Evolutionary conservation across 805 yeast species (phyloP).

Genomic region (Metschnikowia similis): DNA sequence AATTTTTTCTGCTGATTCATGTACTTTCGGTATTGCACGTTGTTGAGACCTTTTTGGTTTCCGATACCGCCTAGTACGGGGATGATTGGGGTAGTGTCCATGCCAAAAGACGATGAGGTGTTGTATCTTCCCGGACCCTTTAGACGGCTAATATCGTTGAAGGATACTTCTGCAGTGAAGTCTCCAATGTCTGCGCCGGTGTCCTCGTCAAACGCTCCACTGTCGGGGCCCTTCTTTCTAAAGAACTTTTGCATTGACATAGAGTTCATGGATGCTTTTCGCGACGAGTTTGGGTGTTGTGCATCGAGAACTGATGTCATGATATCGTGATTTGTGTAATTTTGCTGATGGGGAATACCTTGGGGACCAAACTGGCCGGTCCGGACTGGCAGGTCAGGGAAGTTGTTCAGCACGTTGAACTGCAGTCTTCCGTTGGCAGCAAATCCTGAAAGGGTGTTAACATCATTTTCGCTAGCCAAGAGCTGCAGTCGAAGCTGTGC

Average conservation of each 20-base stretch:
- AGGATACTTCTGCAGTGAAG: constrained; percentile 43
- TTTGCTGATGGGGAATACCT: not conserved
- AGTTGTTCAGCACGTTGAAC: constrained; percentile 1
- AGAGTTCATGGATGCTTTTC: constrained; percentile 38
- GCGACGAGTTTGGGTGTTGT: constrained; percentile 11
- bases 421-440: constrained; percentile 15
- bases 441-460: constrained; percentile 18
- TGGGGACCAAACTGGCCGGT: constrained; percentile 2
- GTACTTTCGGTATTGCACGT: constrained; percentile 64
- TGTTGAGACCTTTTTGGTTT: constrained; percentile 34
- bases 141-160: constrained; percentile 60
- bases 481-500: constrained; percentile 33
- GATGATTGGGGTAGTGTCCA: constrained; percentile 69
- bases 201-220: constrained; percentile 34
- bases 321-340: constrained; percentile 23
- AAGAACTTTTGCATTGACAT: constrained; percentile 39
- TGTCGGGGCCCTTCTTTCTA: constrained; percentile 30
- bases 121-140: constrained; percentile 63
- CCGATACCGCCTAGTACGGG: constrained; percentile 53
- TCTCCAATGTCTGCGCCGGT: constrained; percentile 33
- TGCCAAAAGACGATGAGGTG: constrained; percentile 23
- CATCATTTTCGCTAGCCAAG: constrained; percentile 28
- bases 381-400: constrained; percentile 5
- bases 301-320: constrained; percentile 21
- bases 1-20: constrained; percentile 64